phyloP scores from a whole-genome alignment of 1,139 yeast genomes.

The Blastobotrys ciferrii region DNA sequence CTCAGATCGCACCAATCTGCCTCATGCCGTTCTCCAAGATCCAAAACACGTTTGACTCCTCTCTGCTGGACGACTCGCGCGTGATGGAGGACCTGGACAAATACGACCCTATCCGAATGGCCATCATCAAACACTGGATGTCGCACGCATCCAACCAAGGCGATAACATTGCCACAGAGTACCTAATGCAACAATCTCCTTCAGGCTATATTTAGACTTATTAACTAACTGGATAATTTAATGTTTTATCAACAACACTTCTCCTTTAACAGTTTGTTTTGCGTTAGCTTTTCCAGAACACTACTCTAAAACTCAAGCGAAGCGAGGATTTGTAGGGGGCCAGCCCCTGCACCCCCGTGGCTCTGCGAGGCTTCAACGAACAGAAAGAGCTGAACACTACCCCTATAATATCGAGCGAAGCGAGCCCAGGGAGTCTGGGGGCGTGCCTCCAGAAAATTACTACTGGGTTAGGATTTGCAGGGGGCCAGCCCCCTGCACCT shows the following conservation, averaged over 20 bases:
- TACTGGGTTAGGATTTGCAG: no score
- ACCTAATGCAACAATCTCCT: slow-evolving; percentile 27
- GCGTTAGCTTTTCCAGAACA: no score
- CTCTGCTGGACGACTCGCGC: slow-evolving; percentile 26
- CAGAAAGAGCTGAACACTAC: no score
- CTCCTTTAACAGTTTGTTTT: no score
- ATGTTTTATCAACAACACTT: slow-evolving; percentile 3
- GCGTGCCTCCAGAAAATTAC: no score
- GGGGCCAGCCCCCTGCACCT: no score
- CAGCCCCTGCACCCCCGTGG: no score
- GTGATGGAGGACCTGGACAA: slow-evolving; percentile 30
- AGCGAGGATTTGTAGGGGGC: no score
- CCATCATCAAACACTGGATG: slow-evolving; percentile 36
- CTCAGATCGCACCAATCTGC: slow-evolving; percentile 30
- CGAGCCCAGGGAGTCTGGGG: no score
- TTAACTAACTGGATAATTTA: background rate
- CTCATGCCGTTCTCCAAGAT: slow-evolving; percentile 31
- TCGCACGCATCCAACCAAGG: slow-evolving; percentile 33
- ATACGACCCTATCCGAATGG: slow-evolving; percentile 35
- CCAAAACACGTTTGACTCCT: slow-evolving; percentile 28
- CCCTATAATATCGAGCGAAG: no score
- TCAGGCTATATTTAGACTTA: slow-evolving; percentile 13
- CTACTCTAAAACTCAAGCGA: no score
- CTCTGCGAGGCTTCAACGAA: no score
- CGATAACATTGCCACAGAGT: slow-evolving; percentile 34